Evolutionary conservation across 2,329 filamentous ascomycete genomes (phyloP), one percentile per base, ranked within the genome.

Genomic region (Emmonsiellopsis sp.): DNA sequence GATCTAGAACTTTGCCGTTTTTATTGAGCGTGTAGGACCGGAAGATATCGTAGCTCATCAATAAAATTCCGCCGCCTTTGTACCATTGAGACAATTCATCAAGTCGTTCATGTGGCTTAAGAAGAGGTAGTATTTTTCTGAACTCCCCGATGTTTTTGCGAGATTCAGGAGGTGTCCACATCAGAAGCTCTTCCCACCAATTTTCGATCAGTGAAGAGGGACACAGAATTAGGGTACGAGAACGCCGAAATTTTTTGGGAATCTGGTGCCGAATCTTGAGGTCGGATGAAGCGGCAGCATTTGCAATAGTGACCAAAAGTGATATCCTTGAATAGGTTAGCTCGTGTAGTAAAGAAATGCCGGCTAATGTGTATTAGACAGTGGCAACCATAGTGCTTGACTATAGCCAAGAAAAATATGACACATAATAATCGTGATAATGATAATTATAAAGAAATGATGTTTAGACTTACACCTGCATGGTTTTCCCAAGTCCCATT

Each of bases 401-500:
- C 21, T 27, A 27, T 27, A 27, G 21, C 21, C 21, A 27, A 27
- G 21, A 27, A 27, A 27, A 27, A 27, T 27, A 27, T 27, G 21
- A 27, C 21, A 27, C 5, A 27, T 5, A 5, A 27, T 27, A 27
- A 27, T 27, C 21, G 21, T 27, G 21, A 27, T 27, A 27, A 27
- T 42, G 21, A n/a, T 46, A 27, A 31, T 37, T 13, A 33, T 48
- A 52, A 36, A 43, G 21, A 42, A 36, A 11, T 5, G 2, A 2
- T 13, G 21, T 21, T 31, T 21, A 8, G 17, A 71, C 74, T 70
- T 69, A 77, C 73, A 89, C 81, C 71, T 95, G 90, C 84, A 95
- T 89, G 0, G 90, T 94, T 72, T 95, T 96, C 13, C 90, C 90
- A 2, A 95, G 72, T 1, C 91, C 91, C 90, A 95, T 95, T 0